These are phyloP conservation scores for Cucurbita ficifolia DNA, from an alignment of 306 rosid genomes.

Conservation along the genomic window DNA sequence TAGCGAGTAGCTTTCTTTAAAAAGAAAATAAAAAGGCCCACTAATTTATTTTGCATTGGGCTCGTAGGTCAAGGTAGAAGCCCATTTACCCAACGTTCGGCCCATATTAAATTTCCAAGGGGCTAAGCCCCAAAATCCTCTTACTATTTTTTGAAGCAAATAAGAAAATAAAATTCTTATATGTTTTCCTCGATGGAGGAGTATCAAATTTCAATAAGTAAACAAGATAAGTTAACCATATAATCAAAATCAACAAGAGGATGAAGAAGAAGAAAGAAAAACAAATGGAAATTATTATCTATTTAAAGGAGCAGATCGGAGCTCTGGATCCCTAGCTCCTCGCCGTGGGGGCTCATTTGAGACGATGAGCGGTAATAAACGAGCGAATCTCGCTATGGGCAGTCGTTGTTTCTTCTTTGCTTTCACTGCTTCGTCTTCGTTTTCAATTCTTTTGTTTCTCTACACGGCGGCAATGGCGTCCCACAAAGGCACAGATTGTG, in stretches of 20 bases:
- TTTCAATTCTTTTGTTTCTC: slow-evolving; percentile 1
- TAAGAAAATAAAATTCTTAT: neutral
- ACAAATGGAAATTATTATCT: neutral
- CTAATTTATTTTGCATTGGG: neutral
- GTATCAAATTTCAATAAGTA: neutral
- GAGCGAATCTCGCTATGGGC: neutral
- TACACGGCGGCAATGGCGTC: slow-evolving; percentile 76
- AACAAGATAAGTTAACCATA: neutral
- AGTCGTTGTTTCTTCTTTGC: neutral
- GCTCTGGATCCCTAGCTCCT: neutral
- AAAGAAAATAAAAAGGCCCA: neutral
- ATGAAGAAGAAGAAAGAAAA: neutral
- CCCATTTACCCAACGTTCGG: neutral
- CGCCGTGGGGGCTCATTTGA: slow-evolving; percentile 2
- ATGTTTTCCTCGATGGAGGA: neutral
- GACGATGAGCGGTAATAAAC: neutral
- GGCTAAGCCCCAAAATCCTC: neutral
- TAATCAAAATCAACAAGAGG: neutral
- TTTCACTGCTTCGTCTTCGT: neutral
- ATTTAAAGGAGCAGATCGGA: neutral
- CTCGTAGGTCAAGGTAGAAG: neutral
- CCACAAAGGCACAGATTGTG: slow-evolving; percentile 88
- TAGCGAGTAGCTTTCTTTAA: no score
- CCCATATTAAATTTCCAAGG: neutral
- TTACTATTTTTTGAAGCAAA: neutral